A percentile compares a stretch with the other conserved stretches of the same genome.
Evolutionary conservation across 2,329 filamentous ascomycete species (phyloP).

Genomic region (Ophiostoma quercus): DNA sequence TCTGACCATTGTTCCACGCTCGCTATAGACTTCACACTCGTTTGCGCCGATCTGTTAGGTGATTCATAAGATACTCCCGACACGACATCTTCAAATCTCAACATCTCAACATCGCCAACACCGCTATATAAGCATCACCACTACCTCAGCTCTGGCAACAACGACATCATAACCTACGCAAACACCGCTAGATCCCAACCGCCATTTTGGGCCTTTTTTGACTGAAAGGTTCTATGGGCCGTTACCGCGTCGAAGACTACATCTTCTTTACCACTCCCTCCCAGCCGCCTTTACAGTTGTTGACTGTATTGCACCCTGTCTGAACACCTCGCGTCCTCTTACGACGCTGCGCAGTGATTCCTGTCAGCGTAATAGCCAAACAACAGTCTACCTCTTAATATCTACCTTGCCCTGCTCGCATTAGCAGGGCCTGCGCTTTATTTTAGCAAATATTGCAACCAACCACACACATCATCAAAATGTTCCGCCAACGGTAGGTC

Average conservation of each 20-base stretch:
- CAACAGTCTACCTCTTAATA: background rate
- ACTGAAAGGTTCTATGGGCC: slow-evolving; percentile 24
- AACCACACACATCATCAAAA: slow-evolving; percentile 22
- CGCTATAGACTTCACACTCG: background rate
- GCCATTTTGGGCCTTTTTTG: background rate
- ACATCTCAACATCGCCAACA: background rate
- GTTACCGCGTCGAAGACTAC: slow-evolving; percentile 12
- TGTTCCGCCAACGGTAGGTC: slow-evolving; percentile 37
- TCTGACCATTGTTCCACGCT: slow-evolving; percentile 23
- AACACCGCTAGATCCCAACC: background rate
- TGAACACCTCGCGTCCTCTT: background rate
- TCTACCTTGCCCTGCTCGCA: slow-evolving; percentile 17
- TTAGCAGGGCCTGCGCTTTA: slow-evolving; percentile 14
- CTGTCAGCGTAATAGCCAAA: background rate
- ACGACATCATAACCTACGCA: background rate
- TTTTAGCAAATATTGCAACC: background rate
- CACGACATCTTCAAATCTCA: background rate
- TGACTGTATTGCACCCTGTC: slow-evolving; percentile 11
- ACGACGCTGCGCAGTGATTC: background rate
- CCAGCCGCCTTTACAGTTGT: slow-evolving; percentile 21
- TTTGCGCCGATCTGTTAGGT: background rate
- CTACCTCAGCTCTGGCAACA: background rate
- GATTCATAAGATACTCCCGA: background rate
- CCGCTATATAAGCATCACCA: background rate
- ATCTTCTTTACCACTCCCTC: slow-evolving; percentile 18